Evolutionary conservation across 345 rosid species (phyloP), one percentile per base, ranked within the genome.

Genomic region (Eucalyptus brandiana): DNA sequence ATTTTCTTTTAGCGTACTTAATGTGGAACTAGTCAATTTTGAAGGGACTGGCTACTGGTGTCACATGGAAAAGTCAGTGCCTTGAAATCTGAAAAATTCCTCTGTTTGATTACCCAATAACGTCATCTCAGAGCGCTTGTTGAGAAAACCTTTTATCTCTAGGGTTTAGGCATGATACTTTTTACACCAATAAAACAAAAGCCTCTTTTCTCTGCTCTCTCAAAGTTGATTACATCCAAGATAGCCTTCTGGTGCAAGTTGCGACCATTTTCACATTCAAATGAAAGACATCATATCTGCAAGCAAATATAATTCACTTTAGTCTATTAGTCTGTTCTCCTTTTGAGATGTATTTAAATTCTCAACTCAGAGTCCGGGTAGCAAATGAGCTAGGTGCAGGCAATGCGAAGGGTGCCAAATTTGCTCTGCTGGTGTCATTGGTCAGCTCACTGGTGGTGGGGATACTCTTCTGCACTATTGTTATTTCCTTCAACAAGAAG

Each of bases 321-420:
- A 18, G 44, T 34, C 21, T 51, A 16, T 53, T 12, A 50, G 58
- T 86, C 65, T n/a, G 12, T 56, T 21, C 88, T 34, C 28, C 50
- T 87, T 87, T 56, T 87, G 88, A 87, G 44, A 87, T 87, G 30
- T 67, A 28, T 45, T 44, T 37, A 4, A 30, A n/a, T 60, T 60
- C 44, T 44, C 67, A 26, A 65, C 88, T 62, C 90, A 95, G 96
- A 42, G 94, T 95, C 18, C 93, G 94, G 37, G 96, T 94, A 50
- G 91, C 95, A 83, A 94, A 93, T 88, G 94, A 94, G 89, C 92
- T 95, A 40, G 96, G 96, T 28, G 94, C 94, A 87, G 96, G 93
- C 80, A 93, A 94, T 45, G 93, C 89, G 32, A 93, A 91, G 87
- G 93, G 90, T 45, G 94, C 96, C 85, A 94, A 94, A 89, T 94